Evolutionary conservation across 2,329 filamentous ascomycete genomes (phyloP).

Genomic region (Lomentospora prolificans): DNA sequence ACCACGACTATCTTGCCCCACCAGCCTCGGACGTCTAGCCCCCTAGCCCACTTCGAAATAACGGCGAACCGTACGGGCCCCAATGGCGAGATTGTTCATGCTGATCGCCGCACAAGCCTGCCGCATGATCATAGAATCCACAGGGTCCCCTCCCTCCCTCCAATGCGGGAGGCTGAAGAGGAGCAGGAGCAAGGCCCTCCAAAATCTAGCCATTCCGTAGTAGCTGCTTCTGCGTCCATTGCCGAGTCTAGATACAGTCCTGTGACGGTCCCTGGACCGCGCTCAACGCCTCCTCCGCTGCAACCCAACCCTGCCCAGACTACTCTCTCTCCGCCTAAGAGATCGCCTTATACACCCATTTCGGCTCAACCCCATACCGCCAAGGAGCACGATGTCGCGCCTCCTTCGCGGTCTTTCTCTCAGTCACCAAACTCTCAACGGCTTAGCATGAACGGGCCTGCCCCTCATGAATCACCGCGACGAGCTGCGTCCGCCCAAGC

Average conservation of each 20-base stretch:
- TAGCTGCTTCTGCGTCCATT: conserved; percentile 12
- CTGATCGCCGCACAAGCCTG: conserved; percentile 40
- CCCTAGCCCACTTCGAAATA: conserved; percentile 53
- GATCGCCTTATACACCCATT: conserved; percentile 27
- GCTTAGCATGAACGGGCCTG: conserved; percentile 23
- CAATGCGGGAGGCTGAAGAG: conserved; percentile 54
- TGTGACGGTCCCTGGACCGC: conserved; percentile 16
- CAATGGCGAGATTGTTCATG: conserved; percentile 29
- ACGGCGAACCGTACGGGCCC: conserved; percentile 28
- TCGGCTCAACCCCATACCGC: conserved; percentile 16
- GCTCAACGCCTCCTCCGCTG: conserved; percentile 37
- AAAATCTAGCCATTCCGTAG: background rate
- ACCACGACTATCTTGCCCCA: conserved; percentile 43
- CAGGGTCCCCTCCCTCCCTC: conserved; percentile 47
- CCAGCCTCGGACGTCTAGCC: conserved; percentile 55
- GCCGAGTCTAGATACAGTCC: conserved; percentile 30
- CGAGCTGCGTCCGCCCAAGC: conserved; percentile 41
- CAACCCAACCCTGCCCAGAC: conserved; percentile 22
- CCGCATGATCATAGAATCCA: conserved; percentile 46
- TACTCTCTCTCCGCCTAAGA: conserved; percentile 47
- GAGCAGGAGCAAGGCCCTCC: conserved; percentile 30
- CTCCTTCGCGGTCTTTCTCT: conserved; percentile 51
- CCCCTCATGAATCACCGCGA: conserved; percentile 32
- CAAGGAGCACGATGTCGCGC: conserved; percentile 32
- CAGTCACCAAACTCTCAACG: conserved; percentile 47